A percentile compares a stretch with the other conserved stretches of the same genome.
Conservation (phyloP, 306 rosid genomes). For the Trifolium dubium region DNA sequence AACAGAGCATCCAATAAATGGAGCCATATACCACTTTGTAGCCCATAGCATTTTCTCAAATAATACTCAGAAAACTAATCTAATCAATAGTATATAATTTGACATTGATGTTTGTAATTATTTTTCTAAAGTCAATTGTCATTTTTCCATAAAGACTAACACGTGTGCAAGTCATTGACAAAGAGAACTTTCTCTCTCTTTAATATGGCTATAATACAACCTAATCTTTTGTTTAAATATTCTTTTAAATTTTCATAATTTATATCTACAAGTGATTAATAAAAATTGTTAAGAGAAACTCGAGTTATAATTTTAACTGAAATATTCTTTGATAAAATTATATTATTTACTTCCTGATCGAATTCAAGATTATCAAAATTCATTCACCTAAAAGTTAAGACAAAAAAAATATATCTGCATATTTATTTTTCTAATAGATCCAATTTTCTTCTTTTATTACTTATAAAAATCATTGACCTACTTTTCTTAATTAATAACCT, state of each 20-base stretch:
- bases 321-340: too few relatives aligned
- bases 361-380: too few relatives aligned
- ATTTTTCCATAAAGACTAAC: constrained; percentile 41
- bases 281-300: too few relatives aligned
- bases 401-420: too few relatives aligned
- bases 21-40: constrained; percentile 38
- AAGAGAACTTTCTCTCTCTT: constrained; percentile 28
- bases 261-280: too few relatives aligned
- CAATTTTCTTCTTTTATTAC: constrained; percentile 40
- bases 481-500: constrained; percentile 42
- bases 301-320: too few relatives aligned
- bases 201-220: constrained; percentile 30
- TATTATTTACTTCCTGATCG: too few relatives aligned
- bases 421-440: not conserved
- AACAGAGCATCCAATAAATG: constrained; percentile 41
- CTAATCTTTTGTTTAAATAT: constrained; percentile 32
- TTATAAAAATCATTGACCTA: constrained; percentile 54
- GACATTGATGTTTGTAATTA: constrained; percentile 46
- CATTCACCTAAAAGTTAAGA: too few relatives aligned
- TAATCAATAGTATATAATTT: constrained; percentile 14
- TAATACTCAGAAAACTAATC: constrained; percentile 23
- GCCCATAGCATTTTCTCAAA: constrained; percentile 40
- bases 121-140: constrained; percentile 54
- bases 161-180: constrained; percentile 54
- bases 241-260: not conserved